Conservation (phyloP, 2,329 filamentous ascomycete species). For the Ilyonectria mors-panacis region DNA sequence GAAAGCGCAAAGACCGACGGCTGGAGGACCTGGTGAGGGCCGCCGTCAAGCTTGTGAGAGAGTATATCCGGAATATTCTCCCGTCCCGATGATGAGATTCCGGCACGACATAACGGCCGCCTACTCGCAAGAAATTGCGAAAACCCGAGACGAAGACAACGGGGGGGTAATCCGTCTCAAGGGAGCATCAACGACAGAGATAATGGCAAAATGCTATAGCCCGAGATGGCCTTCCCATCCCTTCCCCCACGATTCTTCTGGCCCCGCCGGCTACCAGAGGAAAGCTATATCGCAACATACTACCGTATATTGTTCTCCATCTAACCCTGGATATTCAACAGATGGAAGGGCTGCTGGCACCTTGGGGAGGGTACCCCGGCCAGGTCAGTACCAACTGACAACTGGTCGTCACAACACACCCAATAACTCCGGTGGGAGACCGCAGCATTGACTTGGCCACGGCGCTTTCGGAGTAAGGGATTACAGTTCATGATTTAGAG, state of each 20-base stretch:
- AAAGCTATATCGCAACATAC: conserved; percentile 1
- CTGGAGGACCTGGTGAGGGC: conserved; percentile 82
- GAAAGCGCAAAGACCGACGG: conserved; percentile 77
- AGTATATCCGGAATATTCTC: conserved; percentile 72
- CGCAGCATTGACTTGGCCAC: conserved; percentile 7
- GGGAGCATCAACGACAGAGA: not conserved
- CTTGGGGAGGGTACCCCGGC: not conserved
- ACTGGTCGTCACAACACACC: not conserved
- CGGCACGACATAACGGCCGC: not conserved
- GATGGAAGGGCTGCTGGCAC: not conserved
- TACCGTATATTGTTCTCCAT: conserved; percentile 16
- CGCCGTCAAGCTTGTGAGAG: conserved; percentile 68
- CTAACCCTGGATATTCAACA: conserved; percentile 7
- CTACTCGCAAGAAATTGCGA: not conserved
- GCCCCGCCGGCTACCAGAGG: not conserved
- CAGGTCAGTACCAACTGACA: not conserved
- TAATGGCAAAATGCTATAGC: not conserved
- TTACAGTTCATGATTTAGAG: conserved; percentile 26
- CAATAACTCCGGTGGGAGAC: conserved; percentile 2
- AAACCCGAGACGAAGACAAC: not conserved
- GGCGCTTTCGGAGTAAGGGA: conserved; percentile 26
- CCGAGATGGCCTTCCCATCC: conserved; percentile 2
- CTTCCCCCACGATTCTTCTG: conserved; percentile 4
- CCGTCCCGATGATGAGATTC: conserved; percentile 66
- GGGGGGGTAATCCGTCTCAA: not conserved